Evolutionary conservation across 2,329 filamentous ascomycete species (phyloP).

Genomic region (Laburnicola sp.): DNA sequence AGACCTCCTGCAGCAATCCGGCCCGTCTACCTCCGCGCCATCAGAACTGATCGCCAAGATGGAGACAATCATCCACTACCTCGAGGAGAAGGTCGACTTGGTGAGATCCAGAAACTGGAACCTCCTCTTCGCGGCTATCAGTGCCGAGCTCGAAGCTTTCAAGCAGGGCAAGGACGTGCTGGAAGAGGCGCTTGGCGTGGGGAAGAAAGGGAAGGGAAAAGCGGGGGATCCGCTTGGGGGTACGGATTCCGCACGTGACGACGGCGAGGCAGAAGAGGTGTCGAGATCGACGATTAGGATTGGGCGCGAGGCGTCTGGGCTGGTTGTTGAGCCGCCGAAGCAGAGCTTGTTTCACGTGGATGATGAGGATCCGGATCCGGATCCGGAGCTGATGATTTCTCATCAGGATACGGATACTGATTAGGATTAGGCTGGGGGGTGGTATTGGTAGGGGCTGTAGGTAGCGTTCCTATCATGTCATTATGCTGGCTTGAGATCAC

Average conservation of each 20-base stretch:
- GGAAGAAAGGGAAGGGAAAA: conserved; percentile 30
- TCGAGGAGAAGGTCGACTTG: conserved; percentile 58
- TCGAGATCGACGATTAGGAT: conserved; percentile 39
- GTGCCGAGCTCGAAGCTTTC: conserved; percentile 72
- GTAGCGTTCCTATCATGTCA: too few species aligned
- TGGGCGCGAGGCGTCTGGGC: conserved; percentile 29
- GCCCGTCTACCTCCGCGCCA: not conserved
- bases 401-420: conserved; percentile 49
- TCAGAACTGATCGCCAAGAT: conserved; percentile 51
- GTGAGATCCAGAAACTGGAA: conserved; percentile 71
- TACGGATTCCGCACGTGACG: conserved; percentile 10
- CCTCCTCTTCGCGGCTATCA: conserved; percentile 72
- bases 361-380: conserved; percentile 52
- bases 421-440: too few species aligned
- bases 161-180: conserved; percentile 63
- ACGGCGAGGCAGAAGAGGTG: conserved; percentile 31
- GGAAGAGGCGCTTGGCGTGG: conserved; percentile 41
- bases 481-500: too few species aligned
- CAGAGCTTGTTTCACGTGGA: conserved; percentile 45
- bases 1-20: conserved; percentile 54
- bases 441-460: too few species aligned
- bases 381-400: conserved; percentile 55
- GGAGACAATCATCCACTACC: conserved; percentile 56
- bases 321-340: conserved; percentile 28
- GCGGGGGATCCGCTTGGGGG: conserved; percentile 21